Percentiles rank a stretch among this genome's conserved stretches.
Conservation (phyloP, 495 filamentous ascomycete genomes). For the Bacidia gigantensis region DNA sequence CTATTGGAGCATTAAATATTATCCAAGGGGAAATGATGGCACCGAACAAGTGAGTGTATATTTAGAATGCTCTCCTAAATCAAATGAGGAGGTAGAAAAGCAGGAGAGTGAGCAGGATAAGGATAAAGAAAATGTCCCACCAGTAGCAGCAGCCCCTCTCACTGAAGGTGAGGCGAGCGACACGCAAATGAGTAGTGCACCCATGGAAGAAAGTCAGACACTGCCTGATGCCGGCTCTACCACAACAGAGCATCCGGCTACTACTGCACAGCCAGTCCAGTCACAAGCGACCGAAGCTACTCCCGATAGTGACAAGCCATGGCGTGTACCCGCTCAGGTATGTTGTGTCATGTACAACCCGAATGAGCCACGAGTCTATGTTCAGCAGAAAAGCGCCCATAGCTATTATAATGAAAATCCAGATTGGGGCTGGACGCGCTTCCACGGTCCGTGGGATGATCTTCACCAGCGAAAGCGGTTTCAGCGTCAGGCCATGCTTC, state of each 20-base stretch:
- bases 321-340: constrained; percentile 47
- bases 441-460: constrained; percentile 46
- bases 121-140: not conserved
- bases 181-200: not conserved
- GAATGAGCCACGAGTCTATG: constrained; percentile 46
- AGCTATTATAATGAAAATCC: constrained; percentile 43
- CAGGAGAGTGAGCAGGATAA: not conserved
- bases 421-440: constrained; percentile 58
- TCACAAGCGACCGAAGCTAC: not conserved
- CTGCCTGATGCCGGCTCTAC: not conserved
- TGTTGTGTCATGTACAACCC: constrained; percentile 54
- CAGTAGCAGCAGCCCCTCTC: not conserved
- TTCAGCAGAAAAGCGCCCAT: constrained; percentile 42
- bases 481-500: constrained; percentile 48
- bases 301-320: constrained; percentile 13
- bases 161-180: not conserved
- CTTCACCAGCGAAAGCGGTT: constrained; percentile 43
- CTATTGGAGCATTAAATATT: constrained; percentile 60
- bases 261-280: not conserved
- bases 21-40: constrained; percentile 46
- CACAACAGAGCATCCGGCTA: not conserved
- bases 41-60: constrained; percentile 49
- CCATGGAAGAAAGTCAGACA: not conserved
- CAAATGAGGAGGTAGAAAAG: constrained; percentile 24
- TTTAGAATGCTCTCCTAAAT: constrained; percentile 43